Evolutionary conservation across 768 basidiomycete genomes (phyloP).

Genomic region (Termitomyces sp.): DNA sequence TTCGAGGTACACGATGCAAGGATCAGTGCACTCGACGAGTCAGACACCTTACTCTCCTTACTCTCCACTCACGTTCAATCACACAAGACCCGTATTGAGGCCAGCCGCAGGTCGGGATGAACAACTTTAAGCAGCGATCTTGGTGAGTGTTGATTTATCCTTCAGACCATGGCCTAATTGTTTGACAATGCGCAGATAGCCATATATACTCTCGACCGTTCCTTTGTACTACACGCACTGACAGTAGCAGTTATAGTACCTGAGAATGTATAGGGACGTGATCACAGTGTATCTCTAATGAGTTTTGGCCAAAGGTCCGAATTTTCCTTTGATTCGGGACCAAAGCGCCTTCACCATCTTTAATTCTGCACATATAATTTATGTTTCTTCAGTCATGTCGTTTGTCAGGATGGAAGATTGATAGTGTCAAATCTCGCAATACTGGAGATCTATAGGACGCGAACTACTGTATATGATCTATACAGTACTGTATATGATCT

Average conservation of each 20-base stretch:
- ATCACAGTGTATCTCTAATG: neutral
- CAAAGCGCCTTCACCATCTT: neutral
- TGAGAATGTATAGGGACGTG: neutral
- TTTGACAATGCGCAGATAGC: neutral
- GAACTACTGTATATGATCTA: neutral
- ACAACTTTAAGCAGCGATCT: neutral
- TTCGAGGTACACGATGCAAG: constrained; percentile 6
- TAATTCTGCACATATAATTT: too few relatives aligned
- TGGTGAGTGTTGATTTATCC: neutral
- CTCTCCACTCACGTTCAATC: neutral
- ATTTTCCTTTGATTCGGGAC: too few relatives aligned
- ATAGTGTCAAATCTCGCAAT: neutral
- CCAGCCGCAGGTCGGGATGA: neutral
- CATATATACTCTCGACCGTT: neutral
- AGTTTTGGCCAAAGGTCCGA: too few relatives aligned
- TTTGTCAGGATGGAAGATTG: neutral
- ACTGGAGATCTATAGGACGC: too few relatives aligned
- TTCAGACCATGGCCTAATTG: neutral
- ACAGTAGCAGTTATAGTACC: neutral
- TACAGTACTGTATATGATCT: neutral
- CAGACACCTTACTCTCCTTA: constrained; percentile 5
- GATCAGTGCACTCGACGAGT: neutral
- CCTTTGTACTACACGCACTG: neutral
- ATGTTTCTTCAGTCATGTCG: neutral
- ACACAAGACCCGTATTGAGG: neutral